Evolutionary conservation across 805 yeast species (phyloP).

Genomic region (Zygotorulaspora florentina): DNA sequence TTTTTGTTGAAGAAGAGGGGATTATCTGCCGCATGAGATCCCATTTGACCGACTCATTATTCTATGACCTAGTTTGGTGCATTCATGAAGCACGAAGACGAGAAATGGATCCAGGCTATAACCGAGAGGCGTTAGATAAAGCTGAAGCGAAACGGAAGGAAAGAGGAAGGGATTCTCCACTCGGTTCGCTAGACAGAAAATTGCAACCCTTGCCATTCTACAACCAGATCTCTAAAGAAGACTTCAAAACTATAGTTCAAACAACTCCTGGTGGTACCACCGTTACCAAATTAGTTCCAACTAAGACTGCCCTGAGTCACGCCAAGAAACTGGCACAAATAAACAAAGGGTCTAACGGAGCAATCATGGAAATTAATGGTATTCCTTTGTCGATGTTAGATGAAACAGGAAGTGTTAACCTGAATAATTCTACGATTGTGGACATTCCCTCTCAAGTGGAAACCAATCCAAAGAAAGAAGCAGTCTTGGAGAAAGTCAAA

Average conservation of each 20-base stretch:
- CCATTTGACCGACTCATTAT: slow-evolving; percentile 84
- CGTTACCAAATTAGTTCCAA: slow-evolving; percentile 81
- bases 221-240: slow-evolving; percentile 85
- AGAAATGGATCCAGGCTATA: slow-evolving; percentile 41
- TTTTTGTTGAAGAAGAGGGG: slow-evolving; percentile 66
- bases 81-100: slow-evolving; percentile 90
- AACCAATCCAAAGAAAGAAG: not conserved
- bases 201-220: slow-evolving; percentile 82
- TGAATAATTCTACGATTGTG: slow-evolving; percentile 2
- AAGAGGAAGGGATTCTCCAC: slow-evolving; percentile 23
- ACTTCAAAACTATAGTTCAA: slow-evolving; percentile 76
- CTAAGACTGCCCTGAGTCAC: slow-evolving; percentile 61
- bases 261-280: slow-evolving; percentile 94
- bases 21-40: slow-evolving; percentile 86
- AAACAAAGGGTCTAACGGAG: slow-evolving; percentile 21
- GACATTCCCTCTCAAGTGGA: not conserved
- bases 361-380: slow-evolving; percentile 57
- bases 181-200: slow-evolving; percentile 24
- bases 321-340: slow-evolving; percentile 30
- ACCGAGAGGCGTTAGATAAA: slow-evolving; percentile 32
- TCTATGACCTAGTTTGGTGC: slow-evolving; percentile 90
- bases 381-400: slow-evolving; percentile 69
- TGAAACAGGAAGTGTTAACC: slow-evolving; percentile 66
- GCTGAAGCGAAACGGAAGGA: slow-evolving; percentile 32
- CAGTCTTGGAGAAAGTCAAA: not conserved